Evolutionary conservation across 345 rosid genomes (phyloP).

Genomic region (Populus deltoides): DNA sequence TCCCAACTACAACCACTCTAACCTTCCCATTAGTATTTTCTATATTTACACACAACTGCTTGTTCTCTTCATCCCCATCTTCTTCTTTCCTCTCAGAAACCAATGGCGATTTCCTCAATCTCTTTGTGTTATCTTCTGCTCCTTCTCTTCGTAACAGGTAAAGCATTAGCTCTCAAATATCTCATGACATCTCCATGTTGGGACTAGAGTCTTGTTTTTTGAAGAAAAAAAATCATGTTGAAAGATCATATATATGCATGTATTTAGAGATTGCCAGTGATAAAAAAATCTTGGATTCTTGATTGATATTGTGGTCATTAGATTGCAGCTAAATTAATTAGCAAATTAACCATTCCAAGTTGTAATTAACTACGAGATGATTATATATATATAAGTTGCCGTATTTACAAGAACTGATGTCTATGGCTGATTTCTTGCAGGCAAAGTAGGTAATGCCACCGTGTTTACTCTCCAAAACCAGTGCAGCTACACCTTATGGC

Average conservation of each 20-base stretch:
- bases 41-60: background rate
- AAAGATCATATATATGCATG: too few relatives aligned
- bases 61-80: background rate
- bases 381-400: too few relatives aligned
- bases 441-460: conserved; percentile 43
- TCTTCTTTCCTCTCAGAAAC: background rate
- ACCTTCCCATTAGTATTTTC: conserved; percentile 2
- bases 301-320: too few relatives aligned
- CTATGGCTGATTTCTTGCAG: conserved; percentile 18
- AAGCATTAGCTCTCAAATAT: background rate
- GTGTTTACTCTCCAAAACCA: conserved; percentile 64
- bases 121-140: conserved; percentile 17
- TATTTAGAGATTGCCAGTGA: too few relatives aligned
- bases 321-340: too few relatives aligned
- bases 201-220: background rate
- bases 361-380: too few relatives aligned
- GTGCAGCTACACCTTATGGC: conserved; percentile 81
- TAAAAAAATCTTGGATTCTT: too few relatives aligned
- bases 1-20: conserved; percentile 17
- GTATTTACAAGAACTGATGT: too few relatives aligned
- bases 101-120: conserved; percentile 18
- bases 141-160: conserved; percentile 28
- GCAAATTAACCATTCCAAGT: too few relatives aligned
- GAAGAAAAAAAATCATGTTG: too few relatives aligned
- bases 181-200: too few relatives aligned